Evolutionary conservation across 169 alveolate species (phyloP).

Genomic region (Eimeria necatrix): DNA sequence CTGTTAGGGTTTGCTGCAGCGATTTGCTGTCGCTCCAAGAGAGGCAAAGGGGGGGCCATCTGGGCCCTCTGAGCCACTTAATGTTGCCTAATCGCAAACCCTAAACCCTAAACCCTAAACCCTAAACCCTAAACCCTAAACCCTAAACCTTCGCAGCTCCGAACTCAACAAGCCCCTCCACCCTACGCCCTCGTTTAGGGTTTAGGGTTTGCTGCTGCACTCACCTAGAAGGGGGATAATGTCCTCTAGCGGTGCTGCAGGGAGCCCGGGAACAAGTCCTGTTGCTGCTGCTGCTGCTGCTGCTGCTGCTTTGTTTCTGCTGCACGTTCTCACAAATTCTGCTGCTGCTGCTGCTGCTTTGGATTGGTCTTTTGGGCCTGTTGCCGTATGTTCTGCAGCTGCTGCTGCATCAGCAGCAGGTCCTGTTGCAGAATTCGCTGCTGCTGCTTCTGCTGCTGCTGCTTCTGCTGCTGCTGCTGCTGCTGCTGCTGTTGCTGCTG

Average conservation of each 20-base stretch:
- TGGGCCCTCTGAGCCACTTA: background rate
- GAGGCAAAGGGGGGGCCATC: background rate
- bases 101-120: background rate
- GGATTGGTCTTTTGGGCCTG: background rate
- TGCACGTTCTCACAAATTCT: background rate
- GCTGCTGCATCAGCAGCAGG: background rate
- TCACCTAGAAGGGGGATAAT: background rate
- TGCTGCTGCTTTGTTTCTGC: background rate
- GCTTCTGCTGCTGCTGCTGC: background rate
- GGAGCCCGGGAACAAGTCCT: background rate
- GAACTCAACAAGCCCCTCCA: too few relatives aligned
- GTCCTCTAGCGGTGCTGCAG: background rate
- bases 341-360: background rate
- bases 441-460: background rate
- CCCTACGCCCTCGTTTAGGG: too few relatives aligned
- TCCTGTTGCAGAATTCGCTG: background rate
- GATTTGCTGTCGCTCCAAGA: background rate
- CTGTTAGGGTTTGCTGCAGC: background rate
- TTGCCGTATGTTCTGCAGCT: background rate
- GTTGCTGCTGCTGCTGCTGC: background rate
- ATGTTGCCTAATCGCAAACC: background rate
- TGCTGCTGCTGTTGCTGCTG: too few relatives aligned
- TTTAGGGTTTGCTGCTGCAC: too few relatives aligned
- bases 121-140: conserved; percentile 20
- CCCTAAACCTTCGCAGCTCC: too few relatives aligned